phyloP scores from a whole-genome alignment of 805 yeast species.

The Teunomyces atbi region DNA sequence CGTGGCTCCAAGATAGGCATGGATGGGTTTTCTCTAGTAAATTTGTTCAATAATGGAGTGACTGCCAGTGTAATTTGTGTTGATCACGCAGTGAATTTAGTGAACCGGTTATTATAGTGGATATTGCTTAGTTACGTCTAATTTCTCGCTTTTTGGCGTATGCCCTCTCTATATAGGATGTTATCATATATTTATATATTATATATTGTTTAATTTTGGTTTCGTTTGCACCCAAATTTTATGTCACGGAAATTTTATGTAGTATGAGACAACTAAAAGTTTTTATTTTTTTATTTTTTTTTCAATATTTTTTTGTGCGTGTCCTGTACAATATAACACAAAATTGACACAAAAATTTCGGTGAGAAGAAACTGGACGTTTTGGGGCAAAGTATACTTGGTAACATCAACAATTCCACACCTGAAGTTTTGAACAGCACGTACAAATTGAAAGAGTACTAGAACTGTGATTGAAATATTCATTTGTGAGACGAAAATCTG shows the following conservation, averaged over 20 bases:
- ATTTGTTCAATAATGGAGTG: not conserved
- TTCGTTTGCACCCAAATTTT: constrained; percentile 2
- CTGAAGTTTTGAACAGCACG: not conserved
- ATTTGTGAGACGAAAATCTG: not conserved
- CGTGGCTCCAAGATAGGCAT: not conserved
- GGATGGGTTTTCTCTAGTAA: not conserved
- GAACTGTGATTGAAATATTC: not conserved
- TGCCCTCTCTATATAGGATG: not conserved
- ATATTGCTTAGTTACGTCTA: not conserved
- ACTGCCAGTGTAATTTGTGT: not conserved
- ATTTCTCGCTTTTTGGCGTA: not conserved
- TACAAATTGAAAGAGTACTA: not conserved
- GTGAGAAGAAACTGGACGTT: constrained; percentile 1
- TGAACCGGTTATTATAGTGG: not conserved
- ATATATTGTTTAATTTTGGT: not conserved
- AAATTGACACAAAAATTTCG: not conserved
- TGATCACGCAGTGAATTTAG: not conserved
- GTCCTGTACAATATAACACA: constrained; percentile 1
- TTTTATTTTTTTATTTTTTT: no score
- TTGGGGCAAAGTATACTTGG: not conserved
- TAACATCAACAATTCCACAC: not conserved
- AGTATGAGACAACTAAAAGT: no score
- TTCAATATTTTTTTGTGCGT: not conserved
- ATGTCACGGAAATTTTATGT: no score
- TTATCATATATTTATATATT: not conserved